A percentile compares a stretch with the other conserved stretches of the same genome.
phyloP scores from a whole-genome alignment of 768 basidiomycete species.

The Clitopilus passeckerianus region DNA sequence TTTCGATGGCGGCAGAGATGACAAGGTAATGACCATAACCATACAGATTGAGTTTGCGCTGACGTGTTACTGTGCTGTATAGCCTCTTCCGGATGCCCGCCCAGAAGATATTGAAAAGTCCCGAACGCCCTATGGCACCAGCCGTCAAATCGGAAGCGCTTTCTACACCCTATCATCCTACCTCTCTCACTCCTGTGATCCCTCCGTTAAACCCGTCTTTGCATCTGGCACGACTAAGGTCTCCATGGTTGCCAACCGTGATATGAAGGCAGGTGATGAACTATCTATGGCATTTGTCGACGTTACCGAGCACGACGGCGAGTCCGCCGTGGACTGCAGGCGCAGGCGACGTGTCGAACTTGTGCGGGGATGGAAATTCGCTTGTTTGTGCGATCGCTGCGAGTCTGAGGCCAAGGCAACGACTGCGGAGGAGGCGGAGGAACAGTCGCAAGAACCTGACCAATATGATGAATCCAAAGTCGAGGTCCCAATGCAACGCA shows the following conservation, averaged over 20 bases:
- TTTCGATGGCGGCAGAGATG: conserved; percentile 59
- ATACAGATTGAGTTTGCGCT: background rate
- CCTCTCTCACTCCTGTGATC: conserved; percentile 71
- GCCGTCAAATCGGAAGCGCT: conserved; percentile 70
- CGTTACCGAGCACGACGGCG: conserved; percentile 48
- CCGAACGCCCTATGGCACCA: conserved; percentile 72
- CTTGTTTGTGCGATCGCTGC: conserved; percentile 69
- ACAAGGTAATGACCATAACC: conserved; percentile 46
- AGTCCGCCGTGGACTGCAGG: conserved; percentile 50
- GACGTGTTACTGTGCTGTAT: background rate
- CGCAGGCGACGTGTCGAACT: conserved; percentile 68
- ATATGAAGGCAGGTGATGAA: conserved; percentile 72
- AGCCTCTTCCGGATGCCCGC: conserved; percentile 50
- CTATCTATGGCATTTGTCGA: conserved; percentile 76
- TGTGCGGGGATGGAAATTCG: conserved; percentile 78
- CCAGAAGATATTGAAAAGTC: conserved; percentile 73
- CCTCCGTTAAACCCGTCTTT: conserved; percentile 64
- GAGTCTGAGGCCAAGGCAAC: conserved; percentile 42
- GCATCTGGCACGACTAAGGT: conserved; percentile 62
- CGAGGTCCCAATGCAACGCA: conserved; percentile 25
- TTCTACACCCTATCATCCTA: conserved; percentile 77
- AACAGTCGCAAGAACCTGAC: conserved; percentile 20
- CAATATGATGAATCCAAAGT: conserved; percentile 49
- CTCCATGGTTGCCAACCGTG: conserved; percentile 58
- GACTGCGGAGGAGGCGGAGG: conserved; percentile 25